Evolutionary conservation across 305 asterid species (phyloP).

Genomic region (Fraxinus greggii): DNA sequence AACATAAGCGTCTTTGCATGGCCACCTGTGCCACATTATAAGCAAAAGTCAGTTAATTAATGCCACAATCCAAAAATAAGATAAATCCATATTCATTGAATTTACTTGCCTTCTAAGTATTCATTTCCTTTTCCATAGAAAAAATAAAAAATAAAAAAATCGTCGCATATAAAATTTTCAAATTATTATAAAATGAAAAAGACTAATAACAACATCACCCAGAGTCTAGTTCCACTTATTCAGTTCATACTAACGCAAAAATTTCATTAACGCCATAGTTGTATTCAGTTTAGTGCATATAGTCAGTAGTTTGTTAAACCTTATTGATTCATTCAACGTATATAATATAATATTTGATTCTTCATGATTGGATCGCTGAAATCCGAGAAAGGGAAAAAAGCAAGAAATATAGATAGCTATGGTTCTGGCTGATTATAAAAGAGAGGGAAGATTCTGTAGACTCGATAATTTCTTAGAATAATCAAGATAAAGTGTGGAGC

Average conservation of each 20-base stretch:
- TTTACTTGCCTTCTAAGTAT: not conserved
- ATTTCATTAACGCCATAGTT: not conserved
- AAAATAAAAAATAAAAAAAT: not conserved
- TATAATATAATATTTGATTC: not conserved
- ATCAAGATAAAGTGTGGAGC: not conserved
- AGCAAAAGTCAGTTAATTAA: not conserved
- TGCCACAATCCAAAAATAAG: not conserved
- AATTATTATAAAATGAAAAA: not conserved
- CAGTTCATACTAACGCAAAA: not conserved
- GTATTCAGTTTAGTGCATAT: not conserved
- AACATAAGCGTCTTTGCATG: conserved; percentile 86
- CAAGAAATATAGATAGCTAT: not conserved
- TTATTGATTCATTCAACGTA: not conserved
- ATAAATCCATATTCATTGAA: not conserved
- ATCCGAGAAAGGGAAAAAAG: not conserved
- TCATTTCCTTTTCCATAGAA: not conserved
- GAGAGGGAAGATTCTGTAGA: not conserved
- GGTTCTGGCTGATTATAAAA: not conserved
- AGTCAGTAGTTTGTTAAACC: not conserved
- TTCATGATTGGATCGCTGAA: not conserved
- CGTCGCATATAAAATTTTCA: not conserved
- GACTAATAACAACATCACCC: not conserved
- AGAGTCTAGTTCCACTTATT: not conserved
- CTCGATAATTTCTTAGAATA: not conserved
- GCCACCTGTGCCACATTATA: conserved; percentile 30